A percentile compares a stretch with the other conserved stretches of the same genome.
Conservation (phyloP, 1,284 basidiomycete genomes). For the Schizophyllum amplum region DNA sequence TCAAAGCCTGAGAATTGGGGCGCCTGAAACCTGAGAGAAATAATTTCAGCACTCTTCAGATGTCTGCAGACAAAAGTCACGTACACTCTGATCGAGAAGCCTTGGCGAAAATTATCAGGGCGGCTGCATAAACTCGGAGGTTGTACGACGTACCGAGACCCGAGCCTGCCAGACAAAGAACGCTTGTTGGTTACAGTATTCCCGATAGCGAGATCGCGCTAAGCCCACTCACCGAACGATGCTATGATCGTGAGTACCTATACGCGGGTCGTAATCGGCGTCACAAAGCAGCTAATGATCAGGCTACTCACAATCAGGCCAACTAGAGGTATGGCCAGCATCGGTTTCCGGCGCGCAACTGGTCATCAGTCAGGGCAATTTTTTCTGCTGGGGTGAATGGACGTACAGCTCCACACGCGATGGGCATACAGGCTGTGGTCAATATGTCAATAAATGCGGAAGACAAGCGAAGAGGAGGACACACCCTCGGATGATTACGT, state of each 20-base stretch:
- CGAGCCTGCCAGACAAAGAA: too few relatives aligned
- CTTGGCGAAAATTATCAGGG: background rate
- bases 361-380: background rate
- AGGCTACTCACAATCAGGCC: background rate
- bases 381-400: background rate
- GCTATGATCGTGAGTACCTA: background rate
- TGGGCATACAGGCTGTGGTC: background rate
- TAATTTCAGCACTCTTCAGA: background rate
- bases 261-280: too few relatives aligned
- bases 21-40: background rate
- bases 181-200: too few relatives aligned
- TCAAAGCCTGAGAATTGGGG: background rate
- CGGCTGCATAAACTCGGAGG: background rate
- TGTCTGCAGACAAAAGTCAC: background rate
- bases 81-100: background rate
- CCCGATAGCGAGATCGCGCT: too few relatives aligned
- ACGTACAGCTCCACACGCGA: background rate
- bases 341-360: background rate
- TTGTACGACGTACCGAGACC: background rate
- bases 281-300: too few relatives aligned
- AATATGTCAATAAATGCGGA: background rate
- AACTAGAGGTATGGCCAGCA: background rate
- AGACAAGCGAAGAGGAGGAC: background rate
- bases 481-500: background rate
- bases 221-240: background rate